A percentile compares a stretch with the other conserved stretches of the same genome.
These are phyloP conservation scores for Cornus florida DNA, from an alignment of 148 eudicot species.

Conservation along the genomic window DNA sequence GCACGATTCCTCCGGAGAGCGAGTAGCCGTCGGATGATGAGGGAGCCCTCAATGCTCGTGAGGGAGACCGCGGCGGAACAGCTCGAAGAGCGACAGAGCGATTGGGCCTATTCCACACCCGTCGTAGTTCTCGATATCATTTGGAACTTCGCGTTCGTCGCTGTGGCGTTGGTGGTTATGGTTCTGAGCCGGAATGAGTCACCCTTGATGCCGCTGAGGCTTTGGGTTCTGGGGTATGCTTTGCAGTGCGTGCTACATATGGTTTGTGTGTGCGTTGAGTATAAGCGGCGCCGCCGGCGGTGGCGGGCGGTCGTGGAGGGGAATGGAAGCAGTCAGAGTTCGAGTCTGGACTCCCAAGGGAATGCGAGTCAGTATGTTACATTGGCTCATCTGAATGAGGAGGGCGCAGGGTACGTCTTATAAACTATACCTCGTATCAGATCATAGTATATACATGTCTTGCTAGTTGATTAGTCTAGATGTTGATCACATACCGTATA, in stretches of 20 bases:
- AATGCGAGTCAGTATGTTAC: constrained; percentile 23
- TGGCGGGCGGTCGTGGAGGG: background rate
- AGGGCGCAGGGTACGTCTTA: constrained; percentile 12
- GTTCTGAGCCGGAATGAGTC: constrained; percentile 30
- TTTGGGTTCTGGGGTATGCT: constrained; percentile 66
- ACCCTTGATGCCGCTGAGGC: constrained; percentile 44
- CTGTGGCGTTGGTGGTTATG: constrained; percentile 31
- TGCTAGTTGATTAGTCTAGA: background rate
- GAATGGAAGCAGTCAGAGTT: constrained; percentile 8
- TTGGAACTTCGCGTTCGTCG: constrained; percentile 62
- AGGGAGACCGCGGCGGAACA: constrained; percentile 71
- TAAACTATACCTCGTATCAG: background rate
- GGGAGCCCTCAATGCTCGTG: constrained; percentile 60
- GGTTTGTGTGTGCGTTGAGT: constrained; percentile 56
- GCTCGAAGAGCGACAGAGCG: constrained; percentile 66
- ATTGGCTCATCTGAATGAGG: constrained; percentile 22
- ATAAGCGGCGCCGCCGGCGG: constrained; percentile 34
- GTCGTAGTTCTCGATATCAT: constrained; percentile 57
- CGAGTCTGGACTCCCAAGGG: constrained; percentile 6
- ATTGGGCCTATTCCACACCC: constrained; percentile 74
- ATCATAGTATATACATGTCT: too few species aligned
- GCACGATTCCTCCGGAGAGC: constrained; percentile 64
- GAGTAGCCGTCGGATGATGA: constrained; percentile 42
- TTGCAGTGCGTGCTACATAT: constrained; percentile 69
- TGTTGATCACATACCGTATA: background rate